Evolutionary conservation across 179 eudicot species (phyloP).

Genomic region (Nepenthes alata): DNA sequence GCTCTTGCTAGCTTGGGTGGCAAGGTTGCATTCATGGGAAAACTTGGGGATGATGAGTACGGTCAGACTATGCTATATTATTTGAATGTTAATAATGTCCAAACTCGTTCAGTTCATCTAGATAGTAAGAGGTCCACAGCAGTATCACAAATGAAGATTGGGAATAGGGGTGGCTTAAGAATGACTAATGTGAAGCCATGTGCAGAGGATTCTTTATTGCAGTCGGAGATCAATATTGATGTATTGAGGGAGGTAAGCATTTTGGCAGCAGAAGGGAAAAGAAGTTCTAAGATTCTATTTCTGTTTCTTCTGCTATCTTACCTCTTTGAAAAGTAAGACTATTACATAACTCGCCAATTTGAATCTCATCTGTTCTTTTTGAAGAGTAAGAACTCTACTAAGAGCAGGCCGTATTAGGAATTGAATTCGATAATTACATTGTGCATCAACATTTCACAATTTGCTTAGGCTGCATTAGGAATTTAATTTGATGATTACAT

Average conservation of each 20-base stretch:
- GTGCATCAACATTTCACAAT: too few species aligned
- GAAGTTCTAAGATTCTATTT: not conserved
- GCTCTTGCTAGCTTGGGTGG: conserved; percentile 69
- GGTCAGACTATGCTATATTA: conserved; percentile 62
- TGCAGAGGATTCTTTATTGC: conserved; percentile 75
- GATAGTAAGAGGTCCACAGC: conserved; percentile 55
- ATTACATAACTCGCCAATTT: too few species aligned
- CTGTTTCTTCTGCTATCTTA: too few species aligned
- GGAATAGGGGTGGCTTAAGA: conserved; percentile 60
- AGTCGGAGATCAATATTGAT: conserved; percentile 76
- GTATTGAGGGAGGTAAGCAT: conserved; percentile 69
- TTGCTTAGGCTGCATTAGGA: too few species aligned
- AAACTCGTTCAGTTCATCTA: conserved; percentile 60
- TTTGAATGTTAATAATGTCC: conserved; percentile 49
- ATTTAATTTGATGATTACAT: too few species aligned
- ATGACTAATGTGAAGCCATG: conserved; percentile 47
- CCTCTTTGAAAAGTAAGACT: too few species aligned
- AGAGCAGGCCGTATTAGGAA: too few species aligned
- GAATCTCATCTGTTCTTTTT: too few species aligned
- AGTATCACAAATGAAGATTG: conserved; percentile 61
- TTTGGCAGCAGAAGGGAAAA: not conserved
- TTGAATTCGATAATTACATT: too few species aligned
- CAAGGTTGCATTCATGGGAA: conserved; percentile 90
- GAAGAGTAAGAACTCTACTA: not conserved
- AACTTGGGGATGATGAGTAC: conserved; percentile 72